Percentiles rank a stretch among this genome's conserved stretches.
These are phyloP conservation scores for Raphidocelis subcapitata DNA, from an alignment of 139 green algal genomes.

Conservation along the genomic window DNA sequence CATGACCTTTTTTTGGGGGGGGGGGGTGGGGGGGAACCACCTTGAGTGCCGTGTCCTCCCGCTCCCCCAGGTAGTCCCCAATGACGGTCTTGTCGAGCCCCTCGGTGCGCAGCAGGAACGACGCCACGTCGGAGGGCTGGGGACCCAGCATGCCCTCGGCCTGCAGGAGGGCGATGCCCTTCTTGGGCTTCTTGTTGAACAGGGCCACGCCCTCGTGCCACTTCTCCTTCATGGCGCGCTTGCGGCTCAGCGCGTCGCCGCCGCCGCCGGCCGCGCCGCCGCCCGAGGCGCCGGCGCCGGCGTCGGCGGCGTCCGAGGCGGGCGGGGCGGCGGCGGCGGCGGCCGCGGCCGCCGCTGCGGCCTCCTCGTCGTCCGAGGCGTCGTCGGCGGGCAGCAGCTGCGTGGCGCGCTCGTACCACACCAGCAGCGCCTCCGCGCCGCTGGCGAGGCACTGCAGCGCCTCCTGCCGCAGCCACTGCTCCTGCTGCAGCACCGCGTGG, in stretches of 20 bases:
- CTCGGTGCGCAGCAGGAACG: conserved; percentile 65
- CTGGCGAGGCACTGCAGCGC: conserved; percentile 79
- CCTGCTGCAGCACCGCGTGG: conserved; percentile 26
- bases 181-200: conserved; percentile 98
- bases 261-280: conserved; percentile 17
- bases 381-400: neutral
- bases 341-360: neutral
- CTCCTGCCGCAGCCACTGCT: conserved; percentile 56
- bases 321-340: neutral
- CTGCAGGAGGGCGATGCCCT: conserved; percentile 85
- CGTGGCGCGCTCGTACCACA: conserved; percentile 64
- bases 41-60: conserved; percentile 85
- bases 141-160: conserved; percentile 78
- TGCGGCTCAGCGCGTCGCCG: conserved; percentile 34
- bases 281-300: neutral
- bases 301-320: neutral
- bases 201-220: conserved; percentile 82
- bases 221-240: conserved; percentile 57
- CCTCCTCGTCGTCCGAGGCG: conserved; percentile 3
- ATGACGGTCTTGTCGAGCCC: conserved; percentile 94
- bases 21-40: neutral
- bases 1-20: conserved; percentile 77
- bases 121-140: conserved; percentile 65
- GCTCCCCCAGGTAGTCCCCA: conserved; percentile 96
- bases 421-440: conserved; percentile 63